Evolutionary conservation across 495 filamentous ascomycete genomes (phyloP).

Genomic region (Neurospora pannonica): DNA sequence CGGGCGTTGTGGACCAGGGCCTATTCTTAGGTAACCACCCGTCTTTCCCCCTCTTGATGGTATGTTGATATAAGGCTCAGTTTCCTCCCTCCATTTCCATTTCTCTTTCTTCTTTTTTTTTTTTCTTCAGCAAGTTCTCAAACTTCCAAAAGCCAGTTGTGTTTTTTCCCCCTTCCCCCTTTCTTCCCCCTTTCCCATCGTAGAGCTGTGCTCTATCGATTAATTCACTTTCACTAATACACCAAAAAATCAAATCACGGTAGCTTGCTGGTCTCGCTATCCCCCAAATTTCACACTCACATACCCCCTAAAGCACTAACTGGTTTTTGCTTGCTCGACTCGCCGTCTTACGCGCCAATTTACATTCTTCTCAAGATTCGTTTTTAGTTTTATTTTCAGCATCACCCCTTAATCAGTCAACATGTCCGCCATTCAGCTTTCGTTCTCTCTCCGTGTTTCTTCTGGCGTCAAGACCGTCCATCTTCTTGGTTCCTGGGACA

Average conservation of each 20-base stretch:
- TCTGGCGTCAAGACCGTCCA: conserved; percentile 96
- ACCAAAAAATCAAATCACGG: conserved; percentile 27
- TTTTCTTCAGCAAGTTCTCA: conserved; percentile 70
- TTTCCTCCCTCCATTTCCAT: conserved; percentile 24
- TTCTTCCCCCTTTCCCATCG: conserved; percentile 38
- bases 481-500: conserved; percentile 96
- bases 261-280: conserved; percentile 40
- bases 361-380: conserved; percentile 18
- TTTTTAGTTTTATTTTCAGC: conserved; percentile 26
- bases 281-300: conserved; percentile 24
- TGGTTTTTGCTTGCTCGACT: conserved; percentile 53
- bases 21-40: conserved; percentile 14
- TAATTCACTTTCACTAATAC: conserved; percentile 23
- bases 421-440: conserved; percentile 79
- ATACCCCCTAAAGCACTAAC: conserved; percentile 30
- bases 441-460: conserved; percentile 89
- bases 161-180: conserved; percentile 41
- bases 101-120: conserved; percentile 34
- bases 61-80: conserved; percentile 39
- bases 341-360: conserved; percentile 20
- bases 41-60: conserved; percentile 13
- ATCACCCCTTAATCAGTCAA: conserved; percentile 31
- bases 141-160: conserved; percentile 53
- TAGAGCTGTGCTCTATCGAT: conserved; percentile 46
- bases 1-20: conserved; percentile 2